Evolutionary conservation across 2,329 filamentous ascomycete species (phyloP), one percentile per base, ranked within the genome.

Genomic region (Scedosporium aurantiacum): DNA sequence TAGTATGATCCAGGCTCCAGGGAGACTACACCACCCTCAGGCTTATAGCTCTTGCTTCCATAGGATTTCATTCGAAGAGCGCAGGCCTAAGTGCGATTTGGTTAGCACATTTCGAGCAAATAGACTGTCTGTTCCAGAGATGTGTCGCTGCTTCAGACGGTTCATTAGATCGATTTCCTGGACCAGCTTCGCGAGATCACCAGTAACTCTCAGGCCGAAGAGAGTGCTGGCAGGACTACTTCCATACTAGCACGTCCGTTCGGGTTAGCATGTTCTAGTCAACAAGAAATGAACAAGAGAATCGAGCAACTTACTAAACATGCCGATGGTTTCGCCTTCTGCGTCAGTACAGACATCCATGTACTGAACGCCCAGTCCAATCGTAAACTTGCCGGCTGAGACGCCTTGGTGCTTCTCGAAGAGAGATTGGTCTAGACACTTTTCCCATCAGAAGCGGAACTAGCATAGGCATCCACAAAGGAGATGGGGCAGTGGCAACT

Each of bases 331-430:
- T 83, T 90, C 90, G 71, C 86, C 85, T 70, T 85, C 77, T 50
- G 89, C 82, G 50, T 79, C 90, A 76, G 93, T 90, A 74, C 90
- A 93, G 78, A 94, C 94, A 80, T 86, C 87, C 90, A 94, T 94
- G 79, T 89, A 91, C 72, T 88, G 92, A 82, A 93, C 90, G 70
- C 90, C 90, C 62, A 94, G 87, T 74, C 90, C 90, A 77, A 94
- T 92, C 71, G 90, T 94, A 82, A 94, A 94, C 79, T 94, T 94
- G 67, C 90, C 90, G 62, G 85, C 74, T 73, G 83, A 83, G 70
- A 90, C 89, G 73, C 89, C 89, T 83, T 94, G 90, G 77, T 91
- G 90, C 76, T 90, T 89, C 75, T 93, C 89, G 65, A 94, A 83
- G 74, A 91, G 89, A 62, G 79, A 74, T 78, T 94, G 90, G 72